Evolutionary conservation across 768 basidiomycete species (phyloP), one percentile per base, ranked within the genome.

Genomic region (Collybiopsis confluens): DNA sequence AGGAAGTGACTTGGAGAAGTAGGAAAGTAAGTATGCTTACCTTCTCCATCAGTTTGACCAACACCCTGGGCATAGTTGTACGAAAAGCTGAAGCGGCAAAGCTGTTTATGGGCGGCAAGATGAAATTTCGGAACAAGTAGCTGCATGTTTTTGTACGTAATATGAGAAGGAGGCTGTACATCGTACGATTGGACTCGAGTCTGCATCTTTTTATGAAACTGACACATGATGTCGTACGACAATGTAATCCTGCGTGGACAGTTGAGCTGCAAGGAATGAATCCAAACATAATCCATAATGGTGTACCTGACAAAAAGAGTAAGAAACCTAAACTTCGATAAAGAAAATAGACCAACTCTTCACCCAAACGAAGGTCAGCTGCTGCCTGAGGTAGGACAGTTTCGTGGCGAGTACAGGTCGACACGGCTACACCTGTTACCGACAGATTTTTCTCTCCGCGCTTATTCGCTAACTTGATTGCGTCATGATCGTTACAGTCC

Each of bases 111-210:
- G 26, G n/a, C 27, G 2, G 11, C 16, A 2, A 54, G 13, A 20
- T 54, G 52, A 9, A 54, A 45, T 27, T 54, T 54, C 3, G 52
- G 52, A 18, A 71, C 21, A 2, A 48, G 42, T 9, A 8, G 20
- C 21, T 18, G 42, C 8, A 43, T 43, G 9, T 23, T 8, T n/a
- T 23, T 9, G 8, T 8, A 20, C 7, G 42, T 9, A 7, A n/a
- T 43, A 18, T 23, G 21, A 8, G 18, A 43, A 16, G 8, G 21
- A 43, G 20, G 42, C 10, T 20, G 18, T 7, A 43, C 18, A 9
- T 23, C n/a, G 42, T 43, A 20, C 9, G 9, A 9, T 9, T 16
- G 21, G 9, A 23, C 42, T 7, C 8, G 9, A 20, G 42, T 43
- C 8, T 43, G 8, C 15, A 43, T 9, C 16, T 36, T 8, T 36